Evolutionary conservation across 2,329 filamentous ascomycete genomes (phyloP).

Genomic region (Neurospora crassa): DNA sequence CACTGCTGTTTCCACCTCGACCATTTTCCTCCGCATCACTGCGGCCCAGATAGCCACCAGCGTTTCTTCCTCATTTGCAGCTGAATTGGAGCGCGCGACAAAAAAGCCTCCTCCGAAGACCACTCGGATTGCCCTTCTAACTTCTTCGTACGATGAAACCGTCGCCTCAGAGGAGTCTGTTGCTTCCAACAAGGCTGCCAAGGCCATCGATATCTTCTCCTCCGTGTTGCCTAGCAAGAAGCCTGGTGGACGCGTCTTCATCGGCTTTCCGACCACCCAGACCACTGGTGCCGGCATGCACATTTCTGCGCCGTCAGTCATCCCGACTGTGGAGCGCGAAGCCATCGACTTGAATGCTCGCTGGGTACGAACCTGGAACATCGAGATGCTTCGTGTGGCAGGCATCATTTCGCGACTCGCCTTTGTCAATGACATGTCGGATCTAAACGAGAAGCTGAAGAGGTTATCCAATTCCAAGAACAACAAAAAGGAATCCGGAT

Average conservation of each 20-base stretch:
- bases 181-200: constrained; percentile 35
- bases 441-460: constrained; percentile 54
- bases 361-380: constrained; percentile 91
- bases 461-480: constrained; percentile 20
- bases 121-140: constrained; percentile 79
- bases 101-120: constrained; percentile 91
- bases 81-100: constrained; percentile 87
- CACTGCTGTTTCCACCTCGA: constrained; percentile 59
- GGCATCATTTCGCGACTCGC: constrained; percentile 85
- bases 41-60: constrained; percentile 74
- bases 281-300: constrained; percentile 92
- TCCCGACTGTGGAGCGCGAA: constrained; percentile 93
- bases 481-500: constrained; percentile 34
- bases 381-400: constrained; percentile 82
- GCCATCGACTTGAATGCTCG: constrained; percentile 94
- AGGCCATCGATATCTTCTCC: constrained; percentile 70
- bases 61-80: constrained; percentile 61
- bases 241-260: constrained; percentile 78
- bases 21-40: constrained; percentile 81
- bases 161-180: constrained; percentile 52
- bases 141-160: constrained; percentile 80
- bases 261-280: constrained; percentile 94
- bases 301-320: constrained; percentile 90
- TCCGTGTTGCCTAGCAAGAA: constrained; percentile 84
- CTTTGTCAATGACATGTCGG: constrained; percentile 78